phyloP scores from a whole-genome alignment of 1,284 basidiomycete genomes.

The Leccinum pachyderme region DNA sequence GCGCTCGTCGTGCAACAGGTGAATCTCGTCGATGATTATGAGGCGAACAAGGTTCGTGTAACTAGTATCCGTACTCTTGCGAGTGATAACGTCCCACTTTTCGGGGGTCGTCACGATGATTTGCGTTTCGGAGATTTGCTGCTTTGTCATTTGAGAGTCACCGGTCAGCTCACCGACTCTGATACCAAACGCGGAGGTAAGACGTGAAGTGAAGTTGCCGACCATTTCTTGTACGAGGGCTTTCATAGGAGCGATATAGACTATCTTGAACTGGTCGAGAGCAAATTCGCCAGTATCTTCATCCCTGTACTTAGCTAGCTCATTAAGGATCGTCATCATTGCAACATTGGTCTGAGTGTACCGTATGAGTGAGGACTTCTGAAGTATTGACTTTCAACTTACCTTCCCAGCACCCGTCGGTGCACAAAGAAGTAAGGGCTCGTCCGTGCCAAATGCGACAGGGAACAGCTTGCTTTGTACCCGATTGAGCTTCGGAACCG shows the following conservation, averaged over 20 bases:
- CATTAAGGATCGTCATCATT: constrained; percentile 90
- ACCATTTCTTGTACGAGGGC: constrained; percentile 98
- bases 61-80: constrained; percentile 95
- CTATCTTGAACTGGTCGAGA: constrained; percentile 91
- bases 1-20: constrained; percentile 96
- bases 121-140: constrained; percentile 96
- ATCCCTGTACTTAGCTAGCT: constrained; percentile 83
- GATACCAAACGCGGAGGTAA: constrained; percentile 74
- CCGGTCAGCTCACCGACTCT: constrained; percentile 96
- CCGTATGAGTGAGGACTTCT: constrained; percentile 7
- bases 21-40: constrained; percentile 98
- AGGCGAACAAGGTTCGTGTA: constrained; percentile 97
- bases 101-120: constrained; percentile 99
- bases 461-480: constrained; percentile 95
- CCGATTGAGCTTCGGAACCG: constrained; percentile 81
- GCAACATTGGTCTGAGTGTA: constrained; percentile 89
- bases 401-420: constrained; percentile 99
- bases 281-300: constrained; percentile 85
- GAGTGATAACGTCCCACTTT: constrained; percentile 99
- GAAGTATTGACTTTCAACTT: constrained; percentile 20
- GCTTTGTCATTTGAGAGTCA: constrained; percentile 97
- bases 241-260: constrained; percentile 99
- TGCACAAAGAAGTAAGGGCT: constrained; percentile 94
- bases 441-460: constrained; percentile 91
- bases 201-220: constrained; percentile 85